phyloP scores from a whole-genome alignment of 352 stramenopile species.

The Elongisporangium anandrum region DNA sequence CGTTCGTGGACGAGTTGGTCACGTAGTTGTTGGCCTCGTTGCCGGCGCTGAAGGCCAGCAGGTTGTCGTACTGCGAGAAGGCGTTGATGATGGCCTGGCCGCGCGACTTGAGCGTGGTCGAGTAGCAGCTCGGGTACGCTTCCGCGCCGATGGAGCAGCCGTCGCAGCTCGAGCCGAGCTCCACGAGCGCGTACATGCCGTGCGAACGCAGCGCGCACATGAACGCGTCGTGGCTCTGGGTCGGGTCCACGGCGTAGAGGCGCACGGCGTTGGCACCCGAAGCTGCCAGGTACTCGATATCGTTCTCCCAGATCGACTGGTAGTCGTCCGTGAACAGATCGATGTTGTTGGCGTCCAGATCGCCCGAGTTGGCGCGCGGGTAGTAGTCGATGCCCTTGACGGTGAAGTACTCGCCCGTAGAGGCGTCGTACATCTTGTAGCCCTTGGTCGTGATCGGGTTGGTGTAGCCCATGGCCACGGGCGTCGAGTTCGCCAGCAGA shows the following conservation, averaged over 20 bases:
- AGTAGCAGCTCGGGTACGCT: conserved; percentile 53
- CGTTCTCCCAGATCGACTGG: conserved; percentile 52
- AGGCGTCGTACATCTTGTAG: conserved; percentile 77
- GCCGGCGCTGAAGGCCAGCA: conserved; percentile 69
- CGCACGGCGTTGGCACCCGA: conserved; percentile 74
- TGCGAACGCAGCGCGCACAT: conserved; percentile 76
- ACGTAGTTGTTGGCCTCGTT: conserved; percentile 84
- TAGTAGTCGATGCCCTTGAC: conserved; percentile 85
- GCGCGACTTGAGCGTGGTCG: conserved; percentile 48
- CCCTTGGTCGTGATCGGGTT: conserved; percentile 56
- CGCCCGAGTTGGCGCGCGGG: conserved; percentile 73
- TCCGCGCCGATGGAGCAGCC: conserved; percentile 56
- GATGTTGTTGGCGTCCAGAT: conserved; percentile 64
- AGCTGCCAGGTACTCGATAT: conserved; percentile 59
- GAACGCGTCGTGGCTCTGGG: conserved; percentile 82
- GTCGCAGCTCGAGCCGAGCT: conserved; percentile 53
- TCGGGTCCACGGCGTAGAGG: conserved; percentile 81
- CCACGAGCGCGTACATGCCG: conserved; percentile 79
- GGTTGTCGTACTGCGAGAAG: conserved; percentile 87
- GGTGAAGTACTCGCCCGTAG: conserved; percentile 61
- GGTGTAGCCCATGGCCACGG: conserved; percentile 23
- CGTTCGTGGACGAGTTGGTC: conserved; percentile 37
- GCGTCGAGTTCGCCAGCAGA: conserved; percentile 1
- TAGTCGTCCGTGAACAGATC: conserved; percentile 85
- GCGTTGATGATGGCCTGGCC: conserved; percentile 71